Percentiles rank a stretch among this genome's conserved stretches.
Conservation (phyloP, 768 basidiomycete species). For the Dacryopinax primogenitus region DNA sequence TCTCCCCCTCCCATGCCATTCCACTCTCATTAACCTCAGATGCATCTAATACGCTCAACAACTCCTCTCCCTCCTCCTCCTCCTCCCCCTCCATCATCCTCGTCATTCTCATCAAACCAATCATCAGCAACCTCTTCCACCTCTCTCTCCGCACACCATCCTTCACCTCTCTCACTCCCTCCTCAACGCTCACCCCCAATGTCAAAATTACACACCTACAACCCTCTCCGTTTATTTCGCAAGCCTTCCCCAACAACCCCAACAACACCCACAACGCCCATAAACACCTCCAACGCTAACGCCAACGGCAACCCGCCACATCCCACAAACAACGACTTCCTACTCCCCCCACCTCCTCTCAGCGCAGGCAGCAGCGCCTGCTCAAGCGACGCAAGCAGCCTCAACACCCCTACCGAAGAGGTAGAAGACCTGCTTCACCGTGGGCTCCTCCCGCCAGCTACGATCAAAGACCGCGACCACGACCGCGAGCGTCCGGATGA, state of each 20-base stretch:
- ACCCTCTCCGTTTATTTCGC: slow-evolving; percentile 3
- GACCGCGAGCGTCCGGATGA: not conserved
- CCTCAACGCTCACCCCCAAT: not conserved
- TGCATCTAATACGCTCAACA: not conserved
- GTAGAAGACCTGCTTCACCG: not conserved
- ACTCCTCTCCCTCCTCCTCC: not conserved
- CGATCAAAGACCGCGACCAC: not conserved
- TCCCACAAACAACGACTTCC: not conserved
- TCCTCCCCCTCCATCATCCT: not conserved
- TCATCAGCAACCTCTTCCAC: not conserved
- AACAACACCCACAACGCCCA: not conserved
- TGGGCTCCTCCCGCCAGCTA: too few relatives aligned
- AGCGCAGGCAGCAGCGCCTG: not conserved
- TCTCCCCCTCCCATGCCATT: not conserved
- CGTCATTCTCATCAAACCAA: not conserved
- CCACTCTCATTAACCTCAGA: too few relatives aligned
- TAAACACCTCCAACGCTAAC: not conserved
- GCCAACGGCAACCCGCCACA: not conserved
- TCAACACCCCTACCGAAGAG: not conserved
- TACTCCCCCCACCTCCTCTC: not conserved
- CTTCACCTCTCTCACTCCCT: not conserved
- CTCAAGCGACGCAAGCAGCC: not conserved
- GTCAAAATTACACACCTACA: not conserved
- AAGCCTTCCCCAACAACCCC: not conserved
- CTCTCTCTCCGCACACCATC: not conserved